Evolutionary conservation across 2,329 filamentous ascomycete genomes (phyloP).

Genomic region (Chrysoporthe deuterocubensis): DNA sequence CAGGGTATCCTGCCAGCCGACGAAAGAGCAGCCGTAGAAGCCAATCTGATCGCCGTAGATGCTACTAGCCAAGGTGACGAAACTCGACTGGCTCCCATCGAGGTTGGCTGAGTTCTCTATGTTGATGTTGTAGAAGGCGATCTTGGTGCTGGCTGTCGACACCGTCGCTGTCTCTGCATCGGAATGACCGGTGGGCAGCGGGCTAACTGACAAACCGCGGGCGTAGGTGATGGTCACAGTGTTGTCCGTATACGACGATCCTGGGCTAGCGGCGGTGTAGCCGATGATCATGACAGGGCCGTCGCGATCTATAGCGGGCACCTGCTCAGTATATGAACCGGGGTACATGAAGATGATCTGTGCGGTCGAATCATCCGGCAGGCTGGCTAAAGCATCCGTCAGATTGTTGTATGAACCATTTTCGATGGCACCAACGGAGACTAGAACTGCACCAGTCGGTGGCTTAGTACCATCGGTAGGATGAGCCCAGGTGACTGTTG

Average conservation of each 20-base stretch:
- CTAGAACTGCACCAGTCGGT: constrained; percentile 46
- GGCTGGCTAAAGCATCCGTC: constrained; percentile 37
- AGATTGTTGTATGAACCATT: constrained; percentile 37
- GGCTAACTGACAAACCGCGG: constrained; percentile 33
- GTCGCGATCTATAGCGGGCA: constrained; percentile 27
- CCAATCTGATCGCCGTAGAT: constrained; percentile 42
- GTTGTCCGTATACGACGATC: constrained; percentile 55
- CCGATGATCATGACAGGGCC: constrained; percentile 42
- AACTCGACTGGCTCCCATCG: constrained; percentile 31
- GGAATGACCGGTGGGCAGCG: constrained; percentile 35
- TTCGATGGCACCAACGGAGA: constrained; percentile 39
- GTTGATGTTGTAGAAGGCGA: constrained; percentile 62
- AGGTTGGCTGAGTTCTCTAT: constrained; percentile 38
- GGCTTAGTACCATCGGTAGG: constrained; percentile 47
- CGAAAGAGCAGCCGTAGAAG: constrained; percentile 47
- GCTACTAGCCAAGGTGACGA: constrained; percentile 47
- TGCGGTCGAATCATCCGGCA: constrained; percentile 30
- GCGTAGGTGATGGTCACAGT: constrained; percentile 55
- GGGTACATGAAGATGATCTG: constrained; percentile 43
- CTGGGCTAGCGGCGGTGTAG: constrained; percentile 50
- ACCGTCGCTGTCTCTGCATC: constrained; percentile 53
- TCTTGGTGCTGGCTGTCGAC: constrained; percentile 44
- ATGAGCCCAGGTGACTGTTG: constrained; percentile 40
- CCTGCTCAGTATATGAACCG: constrained; percentile 30
- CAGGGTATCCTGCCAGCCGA: constrained; percentile 50